Percentiles rank a stretch among this genome's conserved stretches.
Conservation (phyloP, 441 rosid genomes). For the Kokia cookei region DNA sequence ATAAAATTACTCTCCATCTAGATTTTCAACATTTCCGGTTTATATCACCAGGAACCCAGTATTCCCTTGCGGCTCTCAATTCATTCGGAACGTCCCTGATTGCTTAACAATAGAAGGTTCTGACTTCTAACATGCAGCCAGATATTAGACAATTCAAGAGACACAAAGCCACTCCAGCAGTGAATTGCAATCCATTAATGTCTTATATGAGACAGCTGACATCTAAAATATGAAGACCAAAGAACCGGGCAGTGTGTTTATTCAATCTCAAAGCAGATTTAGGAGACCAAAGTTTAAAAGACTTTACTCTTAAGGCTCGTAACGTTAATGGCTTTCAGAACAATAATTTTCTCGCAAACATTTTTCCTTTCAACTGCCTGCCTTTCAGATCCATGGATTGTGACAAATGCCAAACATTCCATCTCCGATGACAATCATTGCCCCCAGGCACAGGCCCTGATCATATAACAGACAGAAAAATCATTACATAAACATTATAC, state of each 20-base stretch:
- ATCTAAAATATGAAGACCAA: conserved; percentile 7
- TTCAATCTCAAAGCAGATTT: conserved; percentile 16
- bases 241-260: conserved; percentile 20
- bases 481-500: conserved; percentile 2
- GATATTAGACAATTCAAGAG: background rate
- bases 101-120: background rate
- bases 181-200: conserved; percentile 13
- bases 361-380: conserved; percentile 1
- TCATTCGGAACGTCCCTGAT: background rate
- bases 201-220: conserved; percentile 13
- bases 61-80: background rate
- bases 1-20: background rate
- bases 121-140: conserved; percentile 2
- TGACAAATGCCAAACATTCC: conserved; percentile 7
- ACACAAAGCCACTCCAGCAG: conserved; percentile 1
- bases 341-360: conserved; percentile 1
- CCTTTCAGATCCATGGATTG: conserved; percentile 16
- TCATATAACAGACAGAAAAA: background rate
- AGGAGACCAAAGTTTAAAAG: background rate
- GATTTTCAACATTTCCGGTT: background rate
- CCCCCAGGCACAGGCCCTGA: conserved; percentile 62
- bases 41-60: background rate
- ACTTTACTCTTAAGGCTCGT: background rate
- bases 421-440: conserved; percentile 25
- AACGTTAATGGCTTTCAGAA: conserved; percentile 14